Evolutionary conservation across 2,329 filamentous ascomycete species (phyloP).

Genomic region (Colletotrichum scovillei): DNA sequence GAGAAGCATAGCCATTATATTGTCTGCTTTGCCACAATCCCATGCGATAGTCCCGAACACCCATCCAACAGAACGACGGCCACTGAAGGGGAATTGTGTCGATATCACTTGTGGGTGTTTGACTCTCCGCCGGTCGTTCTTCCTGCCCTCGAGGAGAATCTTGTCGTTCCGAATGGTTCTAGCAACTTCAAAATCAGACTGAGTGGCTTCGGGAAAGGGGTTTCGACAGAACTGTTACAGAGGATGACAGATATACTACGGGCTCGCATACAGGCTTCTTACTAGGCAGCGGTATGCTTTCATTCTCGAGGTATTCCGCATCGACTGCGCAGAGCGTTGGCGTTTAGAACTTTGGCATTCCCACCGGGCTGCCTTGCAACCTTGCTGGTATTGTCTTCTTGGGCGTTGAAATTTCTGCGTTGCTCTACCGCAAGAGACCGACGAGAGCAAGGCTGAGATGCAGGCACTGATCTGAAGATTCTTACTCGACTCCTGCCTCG

Average conservation of each 20-base stretch:
- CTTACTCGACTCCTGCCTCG: neutral
- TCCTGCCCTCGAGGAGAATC: neutral
- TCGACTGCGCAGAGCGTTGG: neutral
- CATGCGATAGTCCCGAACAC: neutral
- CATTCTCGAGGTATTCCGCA: neutral
- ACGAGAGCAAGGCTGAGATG: neutral
- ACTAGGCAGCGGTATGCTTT: neutral
- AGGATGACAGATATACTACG: neutral
- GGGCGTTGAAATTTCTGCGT: neutral
- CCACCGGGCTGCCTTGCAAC: neutral
- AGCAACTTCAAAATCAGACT: neutral
- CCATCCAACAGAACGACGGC: neutral
- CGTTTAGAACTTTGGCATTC: neutral
- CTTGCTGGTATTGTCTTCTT: neutral
- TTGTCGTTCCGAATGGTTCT: neutral
- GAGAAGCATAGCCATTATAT: constrained; percentile 6
- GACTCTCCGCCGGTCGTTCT: constrained; percentile 8
- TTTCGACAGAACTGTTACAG: neutral
- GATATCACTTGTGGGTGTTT: constrained; percentile 28
- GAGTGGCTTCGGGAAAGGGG: constrained; percentile 8
- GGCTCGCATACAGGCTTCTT: neutral
- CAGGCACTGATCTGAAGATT: neutral
- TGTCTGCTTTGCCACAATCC: neutral
- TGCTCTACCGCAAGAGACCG: neutral
- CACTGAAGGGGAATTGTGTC: neutral